Evolutionary conservation across 192 early-diverging fungal genomes (phyloP).

Genomic region (Mortierella hygrophila): DNA sequence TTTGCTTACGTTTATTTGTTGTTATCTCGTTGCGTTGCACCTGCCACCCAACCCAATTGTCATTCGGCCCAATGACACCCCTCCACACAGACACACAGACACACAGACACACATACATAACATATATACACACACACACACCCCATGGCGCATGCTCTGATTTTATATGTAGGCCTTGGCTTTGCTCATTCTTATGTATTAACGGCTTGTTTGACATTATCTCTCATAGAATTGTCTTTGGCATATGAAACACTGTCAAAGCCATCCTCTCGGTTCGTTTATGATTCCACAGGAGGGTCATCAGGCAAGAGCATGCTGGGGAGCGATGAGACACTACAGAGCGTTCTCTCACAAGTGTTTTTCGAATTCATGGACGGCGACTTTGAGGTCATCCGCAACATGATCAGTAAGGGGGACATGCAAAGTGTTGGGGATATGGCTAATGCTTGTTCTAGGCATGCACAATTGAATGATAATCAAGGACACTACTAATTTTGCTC

Average conservation of each 20-base stretch:
- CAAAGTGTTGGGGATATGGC: too few relatives aligned
- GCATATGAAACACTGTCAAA: constrained; percentile 70
- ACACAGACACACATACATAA: too few relatives aligned
- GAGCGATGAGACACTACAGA: constrained; percentile 65
- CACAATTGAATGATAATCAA: too few relatives aligned
- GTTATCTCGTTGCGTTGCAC: constrained; percentile 14
- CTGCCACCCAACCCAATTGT: not conserved
- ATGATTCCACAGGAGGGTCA: constrained; percentile 60
- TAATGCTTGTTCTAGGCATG: too few relatives aligned
- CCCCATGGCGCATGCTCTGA: not conserved
- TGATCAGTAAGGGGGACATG: constrained; percentile 62
- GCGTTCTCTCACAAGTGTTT: constrained; percentile 68
- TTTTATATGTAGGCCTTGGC: not conserved
- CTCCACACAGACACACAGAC: not conserved
- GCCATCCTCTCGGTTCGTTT: constrained; percentile 64
- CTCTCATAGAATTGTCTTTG: constrained; percentile 58
- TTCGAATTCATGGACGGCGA: constrained; percentile 73
- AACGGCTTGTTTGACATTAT: not conserved
- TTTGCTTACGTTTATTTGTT: constrained; percentile 11
- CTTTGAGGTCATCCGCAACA: constrained; percentile 68
- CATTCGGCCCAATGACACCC: constrained; percentile 1
- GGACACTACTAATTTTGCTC: not conserved
- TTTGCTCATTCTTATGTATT: not conserved
- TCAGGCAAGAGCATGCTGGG: constrained; percentile 56
- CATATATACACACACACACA: too few relatives aligned